Conservation (phyloP, 1,284 basidiomycete species). For the Ceratobasidium sp. region DNA sequence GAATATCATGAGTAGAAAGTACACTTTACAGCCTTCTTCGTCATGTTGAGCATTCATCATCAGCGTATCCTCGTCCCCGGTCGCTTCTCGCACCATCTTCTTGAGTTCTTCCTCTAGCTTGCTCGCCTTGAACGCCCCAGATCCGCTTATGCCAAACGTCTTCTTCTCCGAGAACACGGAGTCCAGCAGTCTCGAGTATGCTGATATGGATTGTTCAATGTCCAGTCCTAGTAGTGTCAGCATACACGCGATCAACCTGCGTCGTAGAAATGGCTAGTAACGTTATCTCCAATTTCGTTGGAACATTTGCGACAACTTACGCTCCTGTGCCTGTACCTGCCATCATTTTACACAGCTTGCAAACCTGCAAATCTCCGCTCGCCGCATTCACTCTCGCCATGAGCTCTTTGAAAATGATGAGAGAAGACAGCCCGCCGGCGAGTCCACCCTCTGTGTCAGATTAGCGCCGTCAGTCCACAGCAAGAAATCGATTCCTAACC, state of each 20-base stretch:
- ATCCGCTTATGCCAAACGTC: not conserved
- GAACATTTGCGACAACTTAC: not conserved
- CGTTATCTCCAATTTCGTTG: not conserved
- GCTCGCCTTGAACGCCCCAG: not conserved
- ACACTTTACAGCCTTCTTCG: not conserved
- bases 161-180: not conserved
- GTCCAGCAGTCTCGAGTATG: not conserved
- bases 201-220: not conserved
- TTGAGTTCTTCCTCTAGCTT: not conserved
- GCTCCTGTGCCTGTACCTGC: not conserved
- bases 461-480: not conserved
- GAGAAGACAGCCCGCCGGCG: not conserved
- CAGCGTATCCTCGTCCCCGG: not conserved
- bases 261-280: not conserved
- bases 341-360: not conserved
- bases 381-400: not conserved
- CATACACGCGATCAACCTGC: constrained; percentile 54
- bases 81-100: not conserved
- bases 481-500: not conserved
- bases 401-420: not conserved
- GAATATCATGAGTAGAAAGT: not conserved
- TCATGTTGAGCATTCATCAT: not conserved
- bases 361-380: not conserved
- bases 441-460: not conserved
- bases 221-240: not conserved